Percentiles rank a stretch among this genome's conserved stretches.
Evolutionary conservation across 129 eudicot genomes (phyloP).

Genomic region (Silybum marianum): DNA sequence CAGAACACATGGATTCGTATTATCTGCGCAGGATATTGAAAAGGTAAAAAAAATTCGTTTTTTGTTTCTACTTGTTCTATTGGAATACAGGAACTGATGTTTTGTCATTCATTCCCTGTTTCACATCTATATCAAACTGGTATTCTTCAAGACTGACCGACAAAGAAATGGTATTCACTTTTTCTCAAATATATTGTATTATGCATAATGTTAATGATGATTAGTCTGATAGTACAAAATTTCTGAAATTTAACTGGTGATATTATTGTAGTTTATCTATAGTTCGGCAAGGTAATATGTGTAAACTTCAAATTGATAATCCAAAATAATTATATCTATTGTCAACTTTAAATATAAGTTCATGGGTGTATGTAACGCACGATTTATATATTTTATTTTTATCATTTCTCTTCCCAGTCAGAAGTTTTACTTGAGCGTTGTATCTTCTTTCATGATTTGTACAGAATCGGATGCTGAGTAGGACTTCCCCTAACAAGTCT

Average conservation of each 20-base stretch:
- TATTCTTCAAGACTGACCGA: conserved; percentile 64
- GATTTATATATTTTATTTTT: background rate
- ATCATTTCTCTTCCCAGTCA: background rate
- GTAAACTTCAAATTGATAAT: no score
- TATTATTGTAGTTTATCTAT: background rate
- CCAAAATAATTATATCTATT: background rate
- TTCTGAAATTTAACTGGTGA: background rate
- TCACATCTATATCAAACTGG: conserved; percentile 22
- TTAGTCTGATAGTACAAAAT: background rate
- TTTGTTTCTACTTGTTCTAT: conserved; percentile 5
- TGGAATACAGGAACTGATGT: conserved; percentile 23
- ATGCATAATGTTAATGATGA: conserved; percentile 7
- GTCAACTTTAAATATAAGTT: background rate
- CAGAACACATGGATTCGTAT: conserved; percentile 94
- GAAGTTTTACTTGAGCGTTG: background rate
- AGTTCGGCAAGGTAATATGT: no score
- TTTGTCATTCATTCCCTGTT: conserved; percentile 29
- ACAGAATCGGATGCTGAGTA: conserved; percentile 73
- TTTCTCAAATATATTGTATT: conserved; percentile 10
- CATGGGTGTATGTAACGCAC: background rate
- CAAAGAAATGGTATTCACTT: conserved; percentile 76
- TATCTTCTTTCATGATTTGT: conserved; percentile 43
- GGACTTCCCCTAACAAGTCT: conserved; percentile 38
- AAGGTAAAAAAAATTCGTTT: conserved; percentile 57
- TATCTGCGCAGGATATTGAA: conserved; percentile 83